Evolutionary conservation across 805 yeast species (phyloP), one percentile per base, ranked within the genome.

Genomic region (Pichia pseudocactophila): DNA sequence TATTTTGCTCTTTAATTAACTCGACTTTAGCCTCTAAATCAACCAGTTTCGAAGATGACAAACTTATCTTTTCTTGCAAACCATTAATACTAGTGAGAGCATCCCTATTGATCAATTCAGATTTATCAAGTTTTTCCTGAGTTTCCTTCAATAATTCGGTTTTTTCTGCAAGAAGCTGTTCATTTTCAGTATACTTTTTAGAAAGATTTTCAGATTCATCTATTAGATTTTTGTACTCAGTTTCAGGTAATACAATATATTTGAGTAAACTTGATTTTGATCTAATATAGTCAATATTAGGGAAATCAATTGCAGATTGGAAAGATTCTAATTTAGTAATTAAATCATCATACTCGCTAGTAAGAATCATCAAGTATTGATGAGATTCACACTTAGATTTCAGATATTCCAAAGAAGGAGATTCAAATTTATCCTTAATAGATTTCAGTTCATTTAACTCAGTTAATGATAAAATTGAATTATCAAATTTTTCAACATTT

Each of bases 351-450:
- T 36, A 15, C 8, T 36, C 31, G 25, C 8, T 5, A 5, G 25
- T 22, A 22, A 8, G 25, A 22, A 22, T 22, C 7, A 22, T 10
- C 12, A 28, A 4, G 11, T 4, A 28, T n/a, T 28, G 6, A 28
- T 28, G 31, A 28, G 13, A 12, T 28, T 11, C 15, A 0, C 70
- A 67, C 37, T 44, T 50, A 17, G 51, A 40, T 32, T 49, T 45
- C 26, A 62, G 35, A 31, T 50, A 46, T 4, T 49, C 50, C 11
- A 30, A 18, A 20, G 33, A 25, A 25, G 46, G 46, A n/a, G 31
- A 31, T 30, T 43, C 42, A 9, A 20, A 34, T 7, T 34, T 18
- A 16, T 9, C 8, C n/a, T 34, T 36, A 16, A 44, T n/a, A 25
- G 33, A 27, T 15, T 33, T 6, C n/a, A 39, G 18, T 30, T 42